Evolutionary conservation across 2,329 filamentous ascomycete species (phyloP).

Genomic region (Pestalotiopsis sp.): DNA sequence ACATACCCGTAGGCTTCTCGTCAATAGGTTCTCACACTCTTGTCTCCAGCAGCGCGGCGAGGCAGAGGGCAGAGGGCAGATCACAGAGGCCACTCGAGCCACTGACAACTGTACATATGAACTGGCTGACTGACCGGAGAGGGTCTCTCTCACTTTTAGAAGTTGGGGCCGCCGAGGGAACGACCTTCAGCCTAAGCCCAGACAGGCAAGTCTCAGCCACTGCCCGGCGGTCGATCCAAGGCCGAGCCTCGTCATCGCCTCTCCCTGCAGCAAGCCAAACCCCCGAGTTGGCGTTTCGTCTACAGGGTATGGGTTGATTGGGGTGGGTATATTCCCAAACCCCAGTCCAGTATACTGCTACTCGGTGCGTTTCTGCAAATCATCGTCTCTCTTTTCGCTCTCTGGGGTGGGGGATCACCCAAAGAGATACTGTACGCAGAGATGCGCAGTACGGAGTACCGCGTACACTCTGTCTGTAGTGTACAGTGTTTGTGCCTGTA

Average conservation of each 20-base stretch:
- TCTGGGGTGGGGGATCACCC: neutral
- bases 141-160: neutral
- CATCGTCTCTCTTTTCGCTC: neutral
- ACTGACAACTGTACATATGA: neutral
- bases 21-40: too few relatives aligned
- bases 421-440: too few relatives aligned
- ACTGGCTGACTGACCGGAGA: neutral
- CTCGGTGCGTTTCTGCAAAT: neutral
- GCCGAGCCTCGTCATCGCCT: conserved; percentile 17
- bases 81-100: too few relatives aligned
- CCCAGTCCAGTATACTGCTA: neutral
- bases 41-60: too few relatives aligned
- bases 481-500: neutral
- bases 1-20: too few relatives aligned
- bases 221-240: conserved; percentile 2
- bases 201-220: conserved; percentile 15
- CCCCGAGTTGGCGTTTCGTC: conserved; percentile 11
- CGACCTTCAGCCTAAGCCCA: neutral
- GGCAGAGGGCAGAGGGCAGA: too few relatives aligned
- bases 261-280: conserved; percentile 1
- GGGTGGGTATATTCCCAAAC: neutral
- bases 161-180: neutral
- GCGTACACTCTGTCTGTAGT: neutral
- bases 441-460: too few relatives aligned
- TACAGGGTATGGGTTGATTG: conserved; percentile 2